Evolutionary conservation across 768 basidiomycete species (phyloP), one percentile per base, ranked within the genome.

Genomic region (Goffeauzyma gilvescens): DNA sequence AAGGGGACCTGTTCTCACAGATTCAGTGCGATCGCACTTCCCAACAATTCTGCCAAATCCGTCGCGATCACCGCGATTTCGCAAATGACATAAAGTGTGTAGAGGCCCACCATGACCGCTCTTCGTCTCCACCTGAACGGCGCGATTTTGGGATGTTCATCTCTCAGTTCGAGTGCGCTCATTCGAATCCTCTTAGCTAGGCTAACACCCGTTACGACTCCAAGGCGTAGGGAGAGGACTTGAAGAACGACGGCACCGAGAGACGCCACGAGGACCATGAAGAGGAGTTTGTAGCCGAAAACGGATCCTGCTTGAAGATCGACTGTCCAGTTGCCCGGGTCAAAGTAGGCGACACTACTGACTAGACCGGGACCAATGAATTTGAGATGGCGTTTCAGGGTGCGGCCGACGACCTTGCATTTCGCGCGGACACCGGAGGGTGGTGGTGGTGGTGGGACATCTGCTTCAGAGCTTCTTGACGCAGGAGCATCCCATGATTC

Each of bases 291-390:
- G 64, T 90, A 93, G 1, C 89, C 86, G 58, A 72, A 89, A 43
- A 76, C 61, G 15, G 80, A 79, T 8, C 85, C 85, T 1, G 85
- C 85, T 62, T 82, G 78, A 6, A 89, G 67, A 65, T 87, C 85
- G 13, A 86, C 84, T 14, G 79, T 75, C 85, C 84, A 86, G 55
- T 87, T 89, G 22, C 84, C 81, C 20, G 62, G 62, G 55, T 64
- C 62, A 35, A 64, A 61, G 62, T 87, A 89, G 0, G 84, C 85
- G 7, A 87, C 82, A 7, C 80, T 73, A 50, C 82, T 84, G 20
- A 89, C 74, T 35, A 85, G 67, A n/a, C 85, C 85, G 33, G 83
- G 76, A 4, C 85, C 85, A 2, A 74, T 72, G 58, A 63, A 63
- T 22, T 55, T 50, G 18, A 56, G 26, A 37, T 63, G 61, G 25